Base-by-base conservation (phyloP, 164 flowering plant species). In the Stephania japonica region DNA sequence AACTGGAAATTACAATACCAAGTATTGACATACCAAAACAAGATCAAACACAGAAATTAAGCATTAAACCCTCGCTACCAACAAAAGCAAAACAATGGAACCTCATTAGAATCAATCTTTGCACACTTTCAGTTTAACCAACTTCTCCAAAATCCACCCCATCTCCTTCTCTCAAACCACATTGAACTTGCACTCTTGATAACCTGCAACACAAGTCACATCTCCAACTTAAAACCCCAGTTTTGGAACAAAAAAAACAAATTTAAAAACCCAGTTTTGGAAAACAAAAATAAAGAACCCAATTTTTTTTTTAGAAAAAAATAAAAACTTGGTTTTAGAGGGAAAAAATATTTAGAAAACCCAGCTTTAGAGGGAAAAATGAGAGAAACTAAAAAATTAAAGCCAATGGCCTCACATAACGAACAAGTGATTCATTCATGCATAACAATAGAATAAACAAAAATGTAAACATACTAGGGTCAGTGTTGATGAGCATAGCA, bases 401-500 rank as follows among this genome's bases (percentile, higher is more conserved):
- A 69, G 71, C 65, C 11, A 27, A 27, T 27, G 32, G 32, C 32
- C 3, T 27, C 32, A 27, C 32, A 27, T 27, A 27, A 27, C 32
- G 3, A 27, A 27, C 32, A 27, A 27, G 32, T 27, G 32, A 27
- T 27, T 27, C 32, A 27, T 27, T 27, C 1, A 27, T 27, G 32
- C 2, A 27, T 27, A 27, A 27, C 32, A 27, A 69, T 41, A 42
- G 43, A 27, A 69, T 41, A 42, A 38, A 56, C 12, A 8, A 25
- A 1, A 59, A 16, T 41, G 26, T 67, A 19, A 25, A 80, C 77
- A 78, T 88, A 95, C 98, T 93, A 75, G 99, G 99, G 75, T 93
- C 93, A 65, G 91, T 71, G 81, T 81, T 89, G 77, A 91, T 85
- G 69, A 95, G 38, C 97, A 90, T 93, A 27, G 98, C 98, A 53